Evolutionary conservation across 1,139 yeast species (phyloP).

Genomic region (Zygosaccharomyces sapae): DNA sequence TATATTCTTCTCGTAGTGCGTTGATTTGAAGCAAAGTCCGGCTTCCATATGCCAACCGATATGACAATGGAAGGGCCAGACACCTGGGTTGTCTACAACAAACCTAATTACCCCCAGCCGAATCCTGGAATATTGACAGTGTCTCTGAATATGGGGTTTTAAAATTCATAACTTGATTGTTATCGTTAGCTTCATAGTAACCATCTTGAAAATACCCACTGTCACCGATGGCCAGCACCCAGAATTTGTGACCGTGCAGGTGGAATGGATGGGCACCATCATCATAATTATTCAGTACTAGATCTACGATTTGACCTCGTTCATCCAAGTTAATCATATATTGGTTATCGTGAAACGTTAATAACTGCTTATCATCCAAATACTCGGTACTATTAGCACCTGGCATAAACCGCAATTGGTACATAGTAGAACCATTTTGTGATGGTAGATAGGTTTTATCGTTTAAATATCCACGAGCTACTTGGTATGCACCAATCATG

Average conservation of each 20-base stretch:
- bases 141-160: constrained; percentile 57
- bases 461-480: constrained; percentile 50
- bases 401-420: constrained; percentile 16
- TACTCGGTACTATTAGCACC: constrained; percentile 38
- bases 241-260: constrained; percentile 78
- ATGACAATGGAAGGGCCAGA: constrained; percentile 78
- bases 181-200: constrained; percentile 42
- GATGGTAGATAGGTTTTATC: constrained; percentile 48
- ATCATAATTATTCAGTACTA: constrained; percentile 66
- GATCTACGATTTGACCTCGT: constrained; percentile 57
- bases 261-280: constrained; percentile 88
- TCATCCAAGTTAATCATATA: constrained; percentile 48
- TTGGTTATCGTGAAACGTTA: constrained; percentile 46
- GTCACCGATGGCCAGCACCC: constrained; percentile 54
- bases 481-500: constrained; percentile 41
- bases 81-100: constrained; percentile 69
- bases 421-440: constrained; percentile 41
- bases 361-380: constrained; percentile 12
- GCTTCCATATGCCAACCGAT: constrained; percentile 60
- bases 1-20: constrained; percentile 23
- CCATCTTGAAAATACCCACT: constrained; percentile 42
- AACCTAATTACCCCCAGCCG: constrained; percentile 55
- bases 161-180: constrained; percentile 40
- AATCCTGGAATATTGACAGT: constrained; percentile 56
- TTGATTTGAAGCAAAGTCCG: constrained; percentile 28